Percentiles rank a stretch among this genome's conserved stretches.
Evolutionary conservation across 2,329 filamentous ascomycete species (phyloP).

Genomic region (Nigrospora sphaerica): DNA sequence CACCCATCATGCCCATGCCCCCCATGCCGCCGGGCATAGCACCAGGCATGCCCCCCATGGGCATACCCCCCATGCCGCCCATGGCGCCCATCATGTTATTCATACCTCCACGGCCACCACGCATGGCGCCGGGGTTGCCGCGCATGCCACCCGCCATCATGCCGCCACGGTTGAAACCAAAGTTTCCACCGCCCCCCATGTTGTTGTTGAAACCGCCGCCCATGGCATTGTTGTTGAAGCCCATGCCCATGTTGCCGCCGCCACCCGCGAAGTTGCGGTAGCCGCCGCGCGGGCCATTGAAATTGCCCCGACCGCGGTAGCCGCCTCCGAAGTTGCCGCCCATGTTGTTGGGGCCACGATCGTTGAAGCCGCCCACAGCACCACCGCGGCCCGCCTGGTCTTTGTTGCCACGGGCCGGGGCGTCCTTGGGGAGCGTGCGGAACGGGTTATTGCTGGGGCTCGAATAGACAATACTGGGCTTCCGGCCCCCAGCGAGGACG

Average conservation of each 20-base stretch:
- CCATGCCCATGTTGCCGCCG: conserved; percentile 20
- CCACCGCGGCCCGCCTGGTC: conserved; percentile 46
- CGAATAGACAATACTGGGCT: conserved; percentile 67
- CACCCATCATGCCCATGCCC: conserved; percentile 8
- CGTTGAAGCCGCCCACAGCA: conserved; percentile 40
- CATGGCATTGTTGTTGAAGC: conserved; percentile 19
- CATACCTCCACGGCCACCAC: conserved; percentile 21
- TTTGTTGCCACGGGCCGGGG: conserved; percentile 62
- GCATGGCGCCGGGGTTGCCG: conserved; percentile 20
- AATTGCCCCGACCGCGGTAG: conserved; percentile 18
- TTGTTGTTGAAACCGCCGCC: conserved; percentile 20
- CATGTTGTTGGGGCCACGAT: conserved; percentile 17
- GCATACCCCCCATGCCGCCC: conserved; percentile 22
- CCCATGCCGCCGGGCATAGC: conserved; percentile 6
- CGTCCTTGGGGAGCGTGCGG: conserved; percentile 84
- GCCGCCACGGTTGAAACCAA: conserved; percentile 19
- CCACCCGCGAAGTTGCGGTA: conserved; percentile 20
- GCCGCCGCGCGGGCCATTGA: conserved; percentile 21
- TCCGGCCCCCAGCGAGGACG: conserved; percentile 54
- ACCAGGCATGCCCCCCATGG: conserved; percentile 13
- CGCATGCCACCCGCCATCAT: conserved; percentile 21
- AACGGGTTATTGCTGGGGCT: conserved; percentile 78
- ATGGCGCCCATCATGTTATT: conserved; percentile 22
- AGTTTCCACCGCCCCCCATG: conserved; percentile 20
- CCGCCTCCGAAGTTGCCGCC: conserved; percentile 16